Evolutionary conservation across 495 filamentous ascomycete species (phyloP).

Genomic region (Penicillium alfredii): DNA sequence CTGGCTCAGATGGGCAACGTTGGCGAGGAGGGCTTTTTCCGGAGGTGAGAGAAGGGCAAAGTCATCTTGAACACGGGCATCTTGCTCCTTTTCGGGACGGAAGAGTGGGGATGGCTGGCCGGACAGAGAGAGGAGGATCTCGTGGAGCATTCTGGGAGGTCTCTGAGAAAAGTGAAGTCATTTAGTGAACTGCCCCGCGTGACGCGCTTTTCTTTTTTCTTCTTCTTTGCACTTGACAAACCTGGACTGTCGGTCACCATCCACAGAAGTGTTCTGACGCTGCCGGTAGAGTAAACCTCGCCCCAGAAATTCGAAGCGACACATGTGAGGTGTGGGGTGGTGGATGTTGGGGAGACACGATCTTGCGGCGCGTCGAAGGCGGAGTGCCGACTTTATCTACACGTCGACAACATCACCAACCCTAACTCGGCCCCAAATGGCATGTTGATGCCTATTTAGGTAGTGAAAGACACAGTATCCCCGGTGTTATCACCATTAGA

Average conservation of each 20-base stretch:
- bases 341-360: not conserved
- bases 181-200: too few species aligned
- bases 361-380: too few species aligned
- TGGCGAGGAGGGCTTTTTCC: slow-evolving; percentile 73
- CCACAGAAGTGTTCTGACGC: slow-evolving; percentile 21
- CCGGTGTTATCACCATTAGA: too few species aligned
- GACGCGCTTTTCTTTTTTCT: too few species aligned
- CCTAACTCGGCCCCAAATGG: too few species aligned
- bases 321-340: slow-evolving; percentile 33
- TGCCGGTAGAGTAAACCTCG: slow-evolving; percentile 42
- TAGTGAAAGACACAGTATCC: too few species aligned
- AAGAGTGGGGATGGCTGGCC: slow-evolving; percentile 88
- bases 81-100: slow-evolving; percentile 33
- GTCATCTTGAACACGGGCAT: slow-evolving; percentile 34
- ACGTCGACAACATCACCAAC: too few species aligned
- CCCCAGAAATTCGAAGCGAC: slow-evolving; percentile 47
- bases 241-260: slow-evolving; percentile 19
- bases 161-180: too few species aligned
- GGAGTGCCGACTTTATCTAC: too few species aligned
- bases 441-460: too few species aligned
- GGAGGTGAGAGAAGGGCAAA: slow-evolving; percentile 61
- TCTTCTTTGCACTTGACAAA: slow-evolving; percentile 10
- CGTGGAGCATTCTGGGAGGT: slow-evolving; percentile 78
- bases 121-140: slow-evolving; percentile 90
- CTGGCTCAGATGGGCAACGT: slow-evolving; percentile 66